Conservation (phyloP, 192 early-diverging fungal genomes). For the Coemansia erecta region DNA sequence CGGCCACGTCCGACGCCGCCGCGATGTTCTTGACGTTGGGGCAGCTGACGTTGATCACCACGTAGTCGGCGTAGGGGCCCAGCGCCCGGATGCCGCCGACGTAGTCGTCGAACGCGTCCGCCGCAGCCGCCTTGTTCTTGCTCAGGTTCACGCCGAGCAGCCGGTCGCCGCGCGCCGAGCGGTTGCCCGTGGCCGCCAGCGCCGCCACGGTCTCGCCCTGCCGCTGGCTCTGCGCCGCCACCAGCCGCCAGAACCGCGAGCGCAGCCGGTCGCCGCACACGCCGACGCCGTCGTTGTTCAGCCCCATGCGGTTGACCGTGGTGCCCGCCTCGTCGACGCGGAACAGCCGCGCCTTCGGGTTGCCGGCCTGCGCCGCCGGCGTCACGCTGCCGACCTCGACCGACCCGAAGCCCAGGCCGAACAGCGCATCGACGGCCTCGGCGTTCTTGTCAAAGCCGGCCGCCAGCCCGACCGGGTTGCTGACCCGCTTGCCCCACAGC, state of each 20-base stretch:
- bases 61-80: constrained; percentile 80
- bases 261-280: constrained; percentile 63
- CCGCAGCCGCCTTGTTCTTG: constrained; percentile 77
- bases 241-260: constrained; percentile 66
- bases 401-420: constrained; percentile 81
- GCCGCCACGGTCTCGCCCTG: constrained; percentile 49
- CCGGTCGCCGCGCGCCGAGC: constrained; percentile 58
- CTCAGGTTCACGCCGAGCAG: constrained; percentile 86
- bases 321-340: constrained; percentile 68
- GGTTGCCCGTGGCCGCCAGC: constrained; percentile 42
- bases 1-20: constrained; percentile 65
- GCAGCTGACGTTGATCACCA: constrained; percentile 86
- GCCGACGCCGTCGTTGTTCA: constrained; percentile 80
- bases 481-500: constrained; percentile 70
- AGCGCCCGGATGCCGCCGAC: constrained; percentile 70
- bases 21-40: constrained; percentile 87
- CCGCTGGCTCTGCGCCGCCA: constrained; percentile 53
- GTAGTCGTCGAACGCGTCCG: constrained; percentile 74
- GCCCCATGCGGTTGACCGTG: constrained; percentile 87
- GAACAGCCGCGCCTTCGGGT: constrained; percentile 84
- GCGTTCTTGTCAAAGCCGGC: constrained; percentile 93
- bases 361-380: constrained; percentile 81
- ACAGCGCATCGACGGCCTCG: constrained; percentile 80
- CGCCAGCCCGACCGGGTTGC: constrained; percentile 83
- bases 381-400: constrained; percentile 93